Evolutionary conservation across 2,329 filamentous ascomycete genomes (phyloP).

Genomic region (Allantophomopsis lycopodina): DNA sequence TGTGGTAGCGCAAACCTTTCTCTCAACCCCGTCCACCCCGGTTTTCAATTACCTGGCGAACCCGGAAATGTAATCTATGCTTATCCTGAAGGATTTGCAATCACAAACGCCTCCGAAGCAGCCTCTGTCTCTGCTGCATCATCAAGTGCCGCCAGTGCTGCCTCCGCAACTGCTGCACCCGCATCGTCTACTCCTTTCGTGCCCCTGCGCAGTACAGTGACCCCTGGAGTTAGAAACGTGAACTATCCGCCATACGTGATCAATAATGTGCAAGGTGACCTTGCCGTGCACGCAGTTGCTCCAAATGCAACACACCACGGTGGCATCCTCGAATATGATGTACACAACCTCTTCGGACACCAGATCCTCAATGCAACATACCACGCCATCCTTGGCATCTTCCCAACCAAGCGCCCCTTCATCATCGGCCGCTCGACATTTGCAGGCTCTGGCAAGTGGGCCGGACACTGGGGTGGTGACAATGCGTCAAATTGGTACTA

Average conservation of each 20-base stretch:
- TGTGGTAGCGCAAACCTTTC: conserved; percentile 53
- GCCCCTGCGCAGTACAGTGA: conserved; percentile 40
- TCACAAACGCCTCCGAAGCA: conserved; percentile 56
- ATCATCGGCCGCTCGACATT: conserved; percentile 78
- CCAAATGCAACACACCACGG: conserved; percentile 69
- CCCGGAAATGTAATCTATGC: conserved; percentile 40
- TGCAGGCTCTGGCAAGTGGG: conserved; percentile 59
- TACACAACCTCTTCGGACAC: conserved; percentile 68
- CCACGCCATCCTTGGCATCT: conserved; percentile 47
- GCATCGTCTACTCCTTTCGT: conserved; percentile 28
- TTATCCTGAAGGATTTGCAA: conserved; percentile 57
- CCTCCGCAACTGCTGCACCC: conserved; percentile 14
- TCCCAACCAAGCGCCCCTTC: conserved; percentile 61
- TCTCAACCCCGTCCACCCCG: conserved; percentile 54
- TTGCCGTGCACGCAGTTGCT: conserved; percentile 43
- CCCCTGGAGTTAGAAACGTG: conserved; percentile 49
- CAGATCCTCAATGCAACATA: conserved; percentile 55
- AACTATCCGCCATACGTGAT: conserved; percentile 48
- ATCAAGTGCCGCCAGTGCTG: conserved; percentile 17
- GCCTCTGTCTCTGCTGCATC: conserved; percentile 40
- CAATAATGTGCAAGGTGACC: conserved; percentile 48
- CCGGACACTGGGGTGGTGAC: conserved; percentile 72
- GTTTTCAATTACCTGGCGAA: conserved; percentile 52
- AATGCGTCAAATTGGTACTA: conserved; percentile 54
- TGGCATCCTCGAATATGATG: conserved; percentile 64